Evolutionary conservation across 257 asterid species (phyloP).

Genomic region (Capsicum chinense): DNA sequence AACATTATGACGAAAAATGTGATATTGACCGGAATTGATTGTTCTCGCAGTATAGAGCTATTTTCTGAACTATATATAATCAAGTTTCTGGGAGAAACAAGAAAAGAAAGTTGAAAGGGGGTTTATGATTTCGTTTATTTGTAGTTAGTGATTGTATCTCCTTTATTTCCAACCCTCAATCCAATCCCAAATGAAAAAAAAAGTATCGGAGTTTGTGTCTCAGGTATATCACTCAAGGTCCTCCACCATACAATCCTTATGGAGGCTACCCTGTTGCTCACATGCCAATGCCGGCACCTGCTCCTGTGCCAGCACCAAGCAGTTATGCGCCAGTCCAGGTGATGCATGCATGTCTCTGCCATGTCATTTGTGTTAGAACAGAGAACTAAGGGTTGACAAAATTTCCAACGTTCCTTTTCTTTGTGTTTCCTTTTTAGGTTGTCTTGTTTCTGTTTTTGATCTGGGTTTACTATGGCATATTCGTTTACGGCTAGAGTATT

Average conservation of each 20-base stretch:
- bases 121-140: background rate
- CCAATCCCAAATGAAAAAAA: background rate
- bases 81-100: background rate
- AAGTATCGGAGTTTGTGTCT: constrained; percentile 20
- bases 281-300: constrained; percentile 82
- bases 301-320: constrained; percentile 90
- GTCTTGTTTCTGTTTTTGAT: background rate
- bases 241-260: constrained; percentile 95
- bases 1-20: background rate
- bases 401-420: constrained; percentile 2
- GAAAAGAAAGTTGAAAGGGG: constrained; percentile 23
- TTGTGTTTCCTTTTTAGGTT: background rate
- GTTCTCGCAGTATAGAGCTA: background rate
- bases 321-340: constrained; percentile 98
- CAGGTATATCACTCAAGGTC: constrained; percentile 94
- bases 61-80: background rate
- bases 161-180: background rate
- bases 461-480: constrained; percentile 13
- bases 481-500: background rate
- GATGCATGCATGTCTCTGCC: constrained; percentile 22
- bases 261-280: constrained; percentile 87
- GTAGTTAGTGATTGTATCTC: background rate
- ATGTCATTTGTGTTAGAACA: background rate
- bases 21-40: background rate
- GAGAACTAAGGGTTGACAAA: background rate